Base-by-base conservation (phyloP, 306 rosid species). In the Styphnolobium japonicum region DNA sequence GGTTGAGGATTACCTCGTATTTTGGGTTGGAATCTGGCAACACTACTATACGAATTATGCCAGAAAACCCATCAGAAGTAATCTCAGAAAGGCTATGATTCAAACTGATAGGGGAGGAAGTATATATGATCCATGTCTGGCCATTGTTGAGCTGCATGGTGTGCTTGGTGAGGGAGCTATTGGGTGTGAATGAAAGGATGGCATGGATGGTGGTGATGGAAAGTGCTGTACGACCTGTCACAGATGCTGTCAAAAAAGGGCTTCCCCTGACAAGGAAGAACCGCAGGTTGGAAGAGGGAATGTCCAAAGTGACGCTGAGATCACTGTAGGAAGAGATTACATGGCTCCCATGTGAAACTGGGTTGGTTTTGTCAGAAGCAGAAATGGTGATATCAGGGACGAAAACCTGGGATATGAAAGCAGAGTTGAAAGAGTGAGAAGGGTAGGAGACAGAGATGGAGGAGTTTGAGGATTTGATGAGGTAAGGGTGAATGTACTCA, bases 401-500 rank as follows among this genome's bases (percentile, higher is more conserved):
- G 78, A 92, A 92, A 51, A 86, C 43, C 7, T 92, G 97, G 43
- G 76, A 73, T 0, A 84, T 8, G 83, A 87, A 77, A 34, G 93
- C 65, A 11, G 94, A 52, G 72, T 51, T 81, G 80, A 63, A 68
- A 62, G 73, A 76, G 40, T 71, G 80, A 51, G 91, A 77, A 72
- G 97, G 97, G 90, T 91, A 89, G 3, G 89, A 92, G 77, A 94
- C 1, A 2, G 97, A 84, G 2, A 94, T 87, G 11, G 97, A 81
- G n/a, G 91, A 85, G 69, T 76, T 74, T 9, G 92, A 51, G 66
- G 98, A 78, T 85, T 89, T 92, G 72, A 91, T 46, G 64, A 88
- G 91, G 77, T 92, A 94, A 1, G 98, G 98, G 70, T 94, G 98
- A 70, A 94, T 63, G 71, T 91, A 94, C 12, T 92, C 97, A 0